phyloP scores from a whole-genome alignment of 345 rosid species.

The Salix koriyanagi region DNA sequence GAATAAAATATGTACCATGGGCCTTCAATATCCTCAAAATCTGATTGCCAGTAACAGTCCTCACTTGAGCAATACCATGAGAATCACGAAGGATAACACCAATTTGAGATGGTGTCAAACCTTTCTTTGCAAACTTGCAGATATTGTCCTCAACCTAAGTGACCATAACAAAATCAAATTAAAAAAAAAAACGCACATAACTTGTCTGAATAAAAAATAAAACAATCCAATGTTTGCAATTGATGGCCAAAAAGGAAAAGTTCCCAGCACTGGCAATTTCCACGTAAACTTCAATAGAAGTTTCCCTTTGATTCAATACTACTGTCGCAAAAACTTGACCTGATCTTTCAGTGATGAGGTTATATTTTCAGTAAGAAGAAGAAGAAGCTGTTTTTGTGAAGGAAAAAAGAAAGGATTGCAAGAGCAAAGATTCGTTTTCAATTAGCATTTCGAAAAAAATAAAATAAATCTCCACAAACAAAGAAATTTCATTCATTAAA shows the following conservation, averaged over 20 bases:
- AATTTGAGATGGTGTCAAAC: constrained; percentile 72
- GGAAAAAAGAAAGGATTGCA: not conserved
- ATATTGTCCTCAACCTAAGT: constrained; percentile 60
- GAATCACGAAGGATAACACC: constrained; percentile 80
- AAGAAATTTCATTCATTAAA: not conserved
- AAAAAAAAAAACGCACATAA: not conserved
- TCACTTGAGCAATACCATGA: constrained; percentile 70
- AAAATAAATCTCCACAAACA: not conserved
- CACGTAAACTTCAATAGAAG: no score
- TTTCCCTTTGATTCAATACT: not conserved
- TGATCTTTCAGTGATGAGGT: not conserved
- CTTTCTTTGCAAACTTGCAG: constrained; percentile 72
- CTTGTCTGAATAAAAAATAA: not conserved
- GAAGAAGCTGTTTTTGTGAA: not conserved
- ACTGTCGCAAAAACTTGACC: not conserved
- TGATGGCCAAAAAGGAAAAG: not conserved
- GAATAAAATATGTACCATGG: constrained; percentile 33
- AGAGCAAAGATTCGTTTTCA: not conserved
- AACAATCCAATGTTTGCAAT: not conserved
- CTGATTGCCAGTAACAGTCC: constrained; percentile 68
- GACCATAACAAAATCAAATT: not conserved
- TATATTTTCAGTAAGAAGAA: not conserved
- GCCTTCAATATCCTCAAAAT: constrained; percentile 61
- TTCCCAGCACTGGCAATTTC: no score
- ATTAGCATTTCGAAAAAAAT: not conserved